Base-by-base conservation (phyloP, 208 protist species). In the Trypanosoma avium region DNA sequence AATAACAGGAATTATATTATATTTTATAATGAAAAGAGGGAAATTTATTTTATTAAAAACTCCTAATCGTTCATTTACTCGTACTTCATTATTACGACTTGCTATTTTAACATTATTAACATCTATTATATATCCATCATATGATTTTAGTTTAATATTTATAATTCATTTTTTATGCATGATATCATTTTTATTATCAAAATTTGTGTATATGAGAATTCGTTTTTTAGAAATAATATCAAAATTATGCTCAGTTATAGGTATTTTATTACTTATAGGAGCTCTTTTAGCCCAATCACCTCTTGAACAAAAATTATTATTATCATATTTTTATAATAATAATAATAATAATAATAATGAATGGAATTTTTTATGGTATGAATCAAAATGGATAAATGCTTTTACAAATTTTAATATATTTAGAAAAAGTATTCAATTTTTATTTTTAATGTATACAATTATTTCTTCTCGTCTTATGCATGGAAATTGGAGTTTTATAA, bases 401-500 rank as follows among this genome's bases (percentile, higher is more conserved):
- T 67, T 67, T 57, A 7, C n/a, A 2, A 45, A 19, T 49, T 29
- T 30, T 49, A 29, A 15, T 9, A 38, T 67, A 17, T 32, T 58
- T 45, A 35, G 42, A 35, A 67, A 57, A 45, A 47, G 50, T 0
- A 0, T 49, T 21, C 61, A 67, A 21, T 48, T 67, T 45, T 33
- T 67, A 19, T 35, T 67, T 13, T 46, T 67, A 15, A 8, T 46
- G 24, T 67, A 56, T 32, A 59, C 47, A 1, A 58, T 67, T 35
- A 0, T 55, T 15, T 22, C 61, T 6, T 56, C 61, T 22, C 42
- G 46, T 30, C 27, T 40, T 58, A 27, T 57, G 13, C 61, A 67
- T 50, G 61, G 61, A 12, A 58, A 26, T 58, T 67, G 61, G 61
- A 13, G 50, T 35, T 49, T 15, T 35, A 67, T 67, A 7, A 45